Conservation (phyloP, 2,329 filamentous ascomycete species). For the Microdochium nivale region DNA sequence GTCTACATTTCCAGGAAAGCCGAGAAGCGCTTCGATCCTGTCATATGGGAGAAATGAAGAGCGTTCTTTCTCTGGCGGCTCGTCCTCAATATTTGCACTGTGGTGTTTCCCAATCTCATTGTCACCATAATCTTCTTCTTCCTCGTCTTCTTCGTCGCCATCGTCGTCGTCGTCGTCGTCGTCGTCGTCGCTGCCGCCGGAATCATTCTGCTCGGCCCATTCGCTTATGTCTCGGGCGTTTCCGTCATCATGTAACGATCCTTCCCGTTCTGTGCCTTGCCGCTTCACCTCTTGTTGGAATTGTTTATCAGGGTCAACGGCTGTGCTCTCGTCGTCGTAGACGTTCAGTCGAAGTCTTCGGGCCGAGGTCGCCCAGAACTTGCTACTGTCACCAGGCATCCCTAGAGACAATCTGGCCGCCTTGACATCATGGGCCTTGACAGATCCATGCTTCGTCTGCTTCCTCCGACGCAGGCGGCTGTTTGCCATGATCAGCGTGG, state of each 20-base stretch:
- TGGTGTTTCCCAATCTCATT: neutral
- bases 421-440: conserved; percentile 33
- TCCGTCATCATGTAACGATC: too few relatives aligned
- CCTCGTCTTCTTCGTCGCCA: too few relatives aligned
- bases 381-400: conserved; percentile 23
- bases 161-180: too few relatives aligned
- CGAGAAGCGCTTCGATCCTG: neutral
- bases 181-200: too few relatives aligned
- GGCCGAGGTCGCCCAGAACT: conserved; percentile 40
- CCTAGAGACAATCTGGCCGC: conserved; percentile 40
- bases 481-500: conserved; percentile 60
- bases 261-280: too few relatives aligned
- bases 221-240: too few relatives aligned
- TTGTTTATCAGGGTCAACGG: too few relatives aligned
- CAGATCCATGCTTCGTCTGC: conserved; percentile 17
- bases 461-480: conserved; percentile 43
- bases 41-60: neutral
- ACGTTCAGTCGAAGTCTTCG: conserved; percentile 41
- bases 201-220: too few relatives aligned
- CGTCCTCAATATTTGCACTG: neutral
- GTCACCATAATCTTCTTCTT: neutral
- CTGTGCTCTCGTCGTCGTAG: conserved; percentile 21
- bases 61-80: neutral
- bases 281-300: too few relatives aligned
- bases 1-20: neutral